Evolutionary conservation across 2,329 filamentous ascomycete species (phyloP), one percentile per base, ranked within the genome.

Genomic region (Colletotrichum zoysiae): DNA sequence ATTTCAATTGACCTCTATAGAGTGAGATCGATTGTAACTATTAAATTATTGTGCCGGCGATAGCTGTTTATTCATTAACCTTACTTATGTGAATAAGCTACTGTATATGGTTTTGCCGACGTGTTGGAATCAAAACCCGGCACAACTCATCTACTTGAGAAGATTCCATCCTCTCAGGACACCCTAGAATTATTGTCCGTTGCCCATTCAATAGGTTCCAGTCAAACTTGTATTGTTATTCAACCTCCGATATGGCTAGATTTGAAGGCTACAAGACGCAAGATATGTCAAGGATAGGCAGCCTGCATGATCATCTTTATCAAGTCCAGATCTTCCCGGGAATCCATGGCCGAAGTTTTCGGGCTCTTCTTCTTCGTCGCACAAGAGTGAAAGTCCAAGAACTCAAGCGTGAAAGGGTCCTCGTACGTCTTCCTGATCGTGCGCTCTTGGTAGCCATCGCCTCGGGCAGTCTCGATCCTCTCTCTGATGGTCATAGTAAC

Each of bases 401-500:
- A 75, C 74, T 84, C 80, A 0, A 79, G 65, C 0, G 81, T 82
- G 60, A 82, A 84, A 0, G 81, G 74, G 67, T 84, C 82, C 53
- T 82, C 78, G 60, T 86, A 90, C 0, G 84, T 85, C 40, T 78
- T 81, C 46, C 83, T 76, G 3, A 87, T 76, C 0, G 67, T 77
- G 1, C 78, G 77, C 73, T 84, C 83, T 63, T 81, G 78, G 59
- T 79, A 84, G 26, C 77, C 79, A 3, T 48, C 42, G 18, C 42
- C 42, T 0, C 79, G 81, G n/a, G 82, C 79, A 5, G n/a, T 62
- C 59, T 35, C 42, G 35, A 68, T 64, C 20, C 79, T 80, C 58
- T 89, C 86, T 6, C 81, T 76, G 12, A 89, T 79, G 0, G 77
- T 78, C 62, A 89, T 83, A 8, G 80, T 84, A 35, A 87, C 84